Conservation (phyloP, 495 filamentous ascomycete species). For the Neurospora discreta region DNA sequence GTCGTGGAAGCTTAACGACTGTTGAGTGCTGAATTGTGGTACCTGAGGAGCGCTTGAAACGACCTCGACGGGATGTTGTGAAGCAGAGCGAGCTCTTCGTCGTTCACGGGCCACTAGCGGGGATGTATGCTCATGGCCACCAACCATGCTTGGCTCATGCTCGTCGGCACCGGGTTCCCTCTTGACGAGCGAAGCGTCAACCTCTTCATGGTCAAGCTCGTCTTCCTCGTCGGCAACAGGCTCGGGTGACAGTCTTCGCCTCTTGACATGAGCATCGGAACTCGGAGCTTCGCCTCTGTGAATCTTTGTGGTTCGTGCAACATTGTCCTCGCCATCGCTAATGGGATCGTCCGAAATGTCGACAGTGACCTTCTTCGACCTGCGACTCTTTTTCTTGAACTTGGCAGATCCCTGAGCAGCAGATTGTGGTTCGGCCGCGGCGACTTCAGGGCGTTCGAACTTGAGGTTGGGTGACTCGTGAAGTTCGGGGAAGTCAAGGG, state of each 20-base stretch:
- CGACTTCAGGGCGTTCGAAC: neutral
- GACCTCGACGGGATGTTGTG: neutral
- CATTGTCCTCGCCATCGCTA: neutral
- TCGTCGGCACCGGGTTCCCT: neutral
- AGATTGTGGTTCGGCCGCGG: neutral
- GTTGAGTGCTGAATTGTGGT: neutral
- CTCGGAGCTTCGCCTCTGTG: neutral
- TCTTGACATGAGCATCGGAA: neutral
- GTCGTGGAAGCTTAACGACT: neutral
- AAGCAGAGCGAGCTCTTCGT: neutral
- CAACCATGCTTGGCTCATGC: neutral
- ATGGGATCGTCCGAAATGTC: neutral
- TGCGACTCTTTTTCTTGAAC: neutral
- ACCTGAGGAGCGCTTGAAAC: neutral
- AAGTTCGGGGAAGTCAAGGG: neutral
- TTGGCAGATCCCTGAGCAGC: neutral
- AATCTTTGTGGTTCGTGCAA: neutral
- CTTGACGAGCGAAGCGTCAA: neutral
- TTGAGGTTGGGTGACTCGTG: neutral
- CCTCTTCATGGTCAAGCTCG: neutral
- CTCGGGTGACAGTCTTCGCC: neutral
- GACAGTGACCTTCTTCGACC: neutral
- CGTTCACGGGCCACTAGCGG: neutral
- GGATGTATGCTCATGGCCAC: neutral
- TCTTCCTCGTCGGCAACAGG: neutral